A percentile compares a stretch with the other conserved stretches of the same genome.
phyloP scores from a whole-genome alignment of 129 eudicot species.

The Oenanthe sinensis region DNA sequence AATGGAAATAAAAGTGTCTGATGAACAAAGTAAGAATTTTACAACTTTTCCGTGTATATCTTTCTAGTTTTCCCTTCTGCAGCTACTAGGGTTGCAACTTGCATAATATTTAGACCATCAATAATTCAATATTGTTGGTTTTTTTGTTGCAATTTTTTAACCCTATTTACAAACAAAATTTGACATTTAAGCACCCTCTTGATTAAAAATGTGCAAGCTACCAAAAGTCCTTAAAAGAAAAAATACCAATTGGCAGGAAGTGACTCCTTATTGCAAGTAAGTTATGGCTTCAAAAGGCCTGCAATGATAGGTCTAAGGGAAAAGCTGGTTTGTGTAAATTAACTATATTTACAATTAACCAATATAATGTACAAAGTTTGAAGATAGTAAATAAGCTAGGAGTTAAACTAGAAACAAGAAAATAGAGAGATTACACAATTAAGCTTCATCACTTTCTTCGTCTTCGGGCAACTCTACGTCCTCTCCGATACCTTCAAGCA shows the following conservation, averaged over 20 bases:
- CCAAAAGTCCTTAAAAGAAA: neutral
- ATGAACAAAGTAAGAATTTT: no score
- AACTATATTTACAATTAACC: slow-evolving; percentile 9
- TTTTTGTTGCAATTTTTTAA: no score
- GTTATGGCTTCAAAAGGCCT: neutral
- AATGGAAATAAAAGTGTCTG: no score
- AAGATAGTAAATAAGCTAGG: neutral
- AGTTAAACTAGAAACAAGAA: neutral
- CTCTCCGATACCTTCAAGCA: slow-evolving; percentile 88
- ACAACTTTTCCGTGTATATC: no score
- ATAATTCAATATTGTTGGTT: no score
- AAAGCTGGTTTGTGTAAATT: neutral
- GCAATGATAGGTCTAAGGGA: neutral
- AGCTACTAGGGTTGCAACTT: no score
- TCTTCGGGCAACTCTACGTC: slow-evolving; percentile 42
- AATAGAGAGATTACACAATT: neutral
- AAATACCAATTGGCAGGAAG: neutral
- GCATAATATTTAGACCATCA: no score
- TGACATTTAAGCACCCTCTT: neutral
- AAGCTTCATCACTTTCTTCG: slow-evolving; percentile 39
- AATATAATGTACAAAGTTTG: slow-evolving; percentile 2
- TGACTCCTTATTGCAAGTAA: neutral
- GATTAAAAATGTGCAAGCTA: neutral
- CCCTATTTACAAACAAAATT: neutral
- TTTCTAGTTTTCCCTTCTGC: no score